Evolutionary conservation across 73 alveolate genomes (phyloP).

Genomic region (Paramecium biaurelia): DNA sequence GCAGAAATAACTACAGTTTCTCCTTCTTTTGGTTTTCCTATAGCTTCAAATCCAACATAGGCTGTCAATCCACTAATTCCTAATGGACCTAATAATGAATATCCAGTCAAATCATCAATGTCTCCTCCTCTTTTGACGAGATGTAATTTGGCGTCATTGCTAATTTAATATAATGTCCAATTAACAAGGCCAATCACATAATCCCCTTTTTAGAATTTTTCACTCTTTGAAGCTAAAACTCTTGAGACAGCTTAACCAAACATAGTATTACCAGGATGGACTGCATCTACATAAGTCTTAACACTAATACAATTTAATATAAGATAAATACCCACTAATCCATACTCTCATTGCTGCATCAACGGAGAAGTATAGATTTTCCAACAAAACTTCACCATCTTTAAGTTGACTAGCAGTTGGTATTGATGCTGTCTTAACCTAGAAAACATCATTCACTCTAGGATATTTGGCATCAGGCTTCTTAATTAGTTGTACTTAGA

Average conservation of each 20-base stretch:
- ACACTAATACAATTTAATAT: neutral
- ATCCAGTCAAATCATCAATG: slow-evolving; percentile 17
- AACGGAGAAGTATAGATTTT: slow-evolving; percentile 47
- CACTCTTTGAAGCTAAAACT: slow-evolving; percentile 50
- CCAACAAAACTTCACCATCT: slow-evolving; percentile 55
- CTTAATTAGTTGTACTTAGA: neutral
- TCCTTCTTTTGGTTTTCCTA: slow-evolving; percentile 69
- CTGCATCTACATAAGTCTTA: slow-evolving; percentile 61
- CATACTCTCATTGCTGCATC: slow-evolving; percentile 67
- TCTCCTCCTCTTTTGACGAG: slow-evolving; percentile 46
- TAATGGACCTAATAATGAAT: neutral
- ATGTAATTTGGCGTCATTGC: neutral
- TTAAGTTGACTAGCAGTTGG: slow-evolving; percentile 38
- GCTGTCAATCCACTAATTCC: slow-evolving; percentile 66
- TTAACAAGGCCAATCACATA: slow-evolving; percentile 50
- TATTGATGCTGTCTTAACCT: neutral
- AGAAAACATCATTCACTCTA: slow-evolving; percentile 19
- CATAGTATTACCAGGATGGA: slow-evolving; percentile 61
- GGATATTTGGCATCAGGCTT: neutral
- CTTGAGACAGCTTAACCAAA: slow-evolving; percentile 37
- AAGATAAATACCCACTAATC: slow-evolving; percentile 48
- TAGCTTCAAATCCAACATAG: slow-evolving; percentile 58
- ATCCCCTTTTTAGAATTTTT: slow-evolving; percentile 58
- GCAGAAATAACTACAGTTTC: slow-evolving; percentile 77
- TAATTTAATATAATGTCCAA: slow-evolving; percentile 19